These are phyloP conservation scores for Aphelidium insulamus DNA, from an alignment of 371 early-diverging fungal species.

Conservation along the genomic window DNA sequence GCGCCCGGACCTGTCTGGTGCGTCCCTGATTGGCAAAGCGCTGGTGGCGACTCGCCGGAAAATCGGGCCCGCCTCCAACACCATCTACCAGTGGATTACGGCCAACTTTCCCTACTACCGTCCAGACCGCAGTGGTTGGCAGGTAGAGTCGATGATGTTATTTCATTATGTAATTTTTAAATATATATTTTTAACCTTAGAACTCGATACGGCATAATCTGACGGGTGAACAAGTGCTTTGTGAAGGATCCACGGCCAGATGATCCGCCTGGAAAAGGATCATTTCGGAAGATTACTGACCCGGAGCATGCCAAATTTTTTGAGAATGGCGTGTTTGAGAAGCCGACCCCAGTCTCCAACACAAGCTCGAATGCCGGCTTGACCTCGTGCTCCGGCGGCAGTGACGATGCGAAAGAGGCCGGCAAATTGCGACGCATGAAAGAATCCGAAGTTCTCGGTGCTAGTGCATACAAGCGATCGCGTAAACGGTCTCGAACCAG, in stretches of 20 bases:
- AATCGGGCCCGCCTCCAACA: conserved; percentile 54
- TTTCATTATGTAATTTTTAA: neutral
- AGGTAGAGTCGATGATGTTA: conserved; percentile 17
- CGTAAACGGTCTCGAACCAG: too few relatives aligned
- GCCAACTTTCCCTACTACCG: conserved; percentile 59
- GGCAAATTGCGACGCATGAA: too few relatives aligned
- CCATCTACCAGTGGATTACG: conserved; percentile 65
- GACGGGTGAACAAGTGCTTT: conserved; percentile 81
- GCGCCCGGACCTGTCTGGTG: conserved; percentile 71
- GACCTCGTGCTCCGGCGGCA: too few relatives aligned
- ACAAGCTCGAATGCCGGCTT: too few relatives aligned
- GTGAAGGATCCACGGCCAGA: conserved; percentile 61
- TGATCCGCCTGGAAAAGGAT: conserved; percentile 81
- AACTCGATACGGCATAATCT: conserved; percentile 94
- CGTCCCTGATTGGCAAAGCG: conserved; percentile 67
- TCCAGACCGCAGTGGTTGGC: conserved; percentile 60
- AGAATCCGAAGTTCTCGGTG: too few relatives aligned
- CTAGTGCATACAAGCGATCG: too few relatives aligned
- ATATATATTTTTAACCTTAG: conserved; percentile 12
- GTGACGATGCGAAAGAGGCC: too few relatives aligned
- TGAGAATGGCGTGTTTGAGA: too few relatives aligned
- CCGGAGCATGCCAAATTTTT: too few relatives aligned
- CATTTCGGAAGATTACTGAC: conserved; percentile 65
- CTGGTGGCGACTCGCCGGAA: conserved; percentile 41
- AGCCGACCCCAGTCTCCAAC: too few relatives aligned